Evolutionary conservation across 2,329 filamentous ascomycete genomes (phyloP), one percentile per base, ranked within the genome.

Genomic region (Madurella mycetomatis): DNA sequence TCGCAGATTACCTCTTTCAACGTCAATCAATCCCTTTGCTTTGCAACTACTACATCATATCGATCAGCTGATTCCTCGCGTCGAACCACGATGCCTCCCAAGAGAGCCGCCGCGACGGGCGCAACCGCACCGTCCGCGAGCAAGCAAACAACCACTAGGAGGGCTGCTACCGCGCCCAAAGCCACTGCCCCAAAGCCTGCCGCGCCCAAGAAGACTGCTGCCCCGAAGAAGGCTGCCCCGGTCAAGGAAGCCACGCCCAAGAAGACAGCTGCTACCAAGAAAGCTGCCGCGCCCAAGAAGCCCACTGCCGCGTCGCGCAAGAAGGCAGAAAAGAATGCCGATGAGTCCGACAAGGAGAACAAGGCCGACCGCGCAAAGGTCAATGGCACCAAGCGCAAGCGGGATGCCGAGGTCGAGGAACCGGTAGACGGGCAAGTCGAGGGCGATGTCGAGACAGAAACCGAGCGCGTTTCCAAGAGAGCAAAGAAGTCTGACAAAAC

Each of bases 311-410:
- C 25, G 4, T 25, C 25, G 25, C 47, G 25, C 41, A 60, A 61
- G 32, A 62, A 62, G 57, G 44, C 57, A 11, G 41, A 54, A 40
- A 53, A 54, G 46, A 18, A 50, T 25, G 16, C 49, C 18, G 51
- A 57, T 42, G 54, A 57, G 44, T 58, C 59, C 17, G 58, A 67
- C 51, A 65, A 65, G 57, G 64, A 66, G 51, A 66, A 66, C 58
- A 58, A 51, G n/a, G 51, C 15, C 49, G 57, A 51, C 37, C 40
- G 55, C 31, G 51, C 58, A 41, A 64, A 66, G 60, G 44, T 44
- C 46, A 58, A 60, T 40, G 60, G 60, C 52, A 55, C 47, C 43
- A 69, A 69, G 65, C 63, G 67, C 57, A 64, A 62, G 59, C 57
- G 60, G 15, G 47, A 48, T 12, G 61, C 61, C 15, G 63, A 62